Conservation (phyloP, 139 green algal species). For the Ettlia oleoabundans region DNA sequence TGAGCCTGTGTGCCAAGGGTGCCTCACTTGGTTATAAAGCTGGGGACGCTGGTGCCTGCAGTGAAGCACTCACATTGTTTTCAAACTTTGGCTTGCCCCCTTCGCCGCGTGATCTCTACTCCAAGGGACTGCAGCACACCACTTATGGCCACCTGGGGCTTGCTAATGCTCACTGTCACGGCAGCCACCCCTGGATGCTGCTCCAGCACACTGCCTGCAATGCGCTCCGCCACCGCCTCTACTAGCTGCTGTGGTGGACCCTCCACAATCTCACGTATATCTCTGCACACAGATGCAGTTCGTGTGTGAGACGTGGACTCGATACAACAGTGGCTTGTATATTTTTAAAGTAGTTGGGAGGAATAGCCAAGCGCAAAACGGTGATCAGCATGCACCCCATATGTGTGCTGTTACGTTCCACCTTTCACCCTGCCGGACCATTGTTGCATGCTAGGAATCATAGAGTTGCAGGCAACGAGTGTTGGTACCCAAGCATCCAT, state of each 20-base stretch:
- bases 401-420: too few species aligned
- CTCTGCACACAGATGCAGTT: constrained; percentile 32
- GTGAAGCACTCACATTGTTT: neutral
- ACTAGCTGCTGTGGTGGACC: constrained; percentile 57
- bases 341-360: too few species aligned
- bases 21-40: too few species aligned
- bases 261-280: constrained; percentile 60
- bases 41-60: too few species aligned
- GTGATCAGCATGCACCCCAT: too few species aligned
- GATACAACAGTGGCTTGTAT: neutral
- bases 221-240: constrained; percentile 60
- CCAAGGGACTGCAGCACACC: constrained; percentile 65
- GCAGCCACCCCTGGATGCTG: constrained; percentile 38
- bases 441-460: too few species aligned
- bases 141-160: constrained; percentile 67
- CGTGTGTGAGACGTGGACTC: neutral
- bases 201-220: constrained; percentile 48
- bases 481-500: too few species aligned
- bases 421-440: too few species aligned
- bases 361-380: too few species aligned
- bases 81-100: neutral
- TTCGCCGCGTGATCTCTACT: constrained; percentile 34
- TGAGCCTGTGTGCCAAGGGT: too few species aligned
- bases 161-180: constrained; percentile 54
- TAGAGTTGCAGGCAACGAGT: too few species aligned